Evolutionary conservation across 2,329 filamentous ascomycete genomes (phyloP), one percentile per base, ranked within the genome.

Genomic region (Pseudogymnoascus sp.): DNA sequence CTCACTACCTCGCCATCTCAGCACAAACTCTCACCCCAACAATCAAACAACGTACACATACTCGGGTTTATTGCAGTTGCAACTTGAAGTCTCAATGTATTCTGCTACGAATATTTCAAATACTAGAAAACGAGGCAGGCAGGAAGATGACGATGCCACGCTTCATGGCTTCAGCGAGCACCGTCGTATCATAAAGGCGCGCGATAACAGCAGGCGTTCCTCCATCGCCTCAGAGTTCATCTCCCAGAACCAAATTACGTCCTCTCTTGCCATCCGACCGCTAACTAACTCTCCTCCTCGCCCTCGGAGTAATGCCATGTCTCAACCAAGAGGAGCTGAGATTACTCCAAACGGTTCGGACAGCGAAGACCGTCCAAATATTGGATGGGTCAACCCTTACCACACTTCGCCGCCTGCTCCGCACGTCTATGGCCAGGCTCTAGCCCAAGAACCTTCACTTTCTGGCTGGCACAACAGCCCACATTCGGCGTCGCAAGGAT

Each of bases 281-380:
- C 33, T 60, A 60, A 59, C 61, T 24, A 41, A 60, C 26, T 59
- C 57, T 37, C 57, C 57, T 59, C 58, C 54, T 41, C 33, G 31
- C 15, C 54, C 31, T 47, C 37, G 29, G 15, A 37, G 13, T 26
- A 37, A 44, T 62, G 36, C 67, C 67, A 36, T 61, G 66, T 54
- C 47, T 6, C 47, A 54, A 59, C 69, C 69, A n/a, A 69, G 67
- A 5, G 17, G 33, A 13, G 50, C 60, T 36, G 60, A 61, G 31
- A 71, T 71, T 39, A 70, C 70, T 24, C 71, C 71, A 26, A 65
- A 64, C 21, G 68, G 69, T 59, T 72, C 69, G 2, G 68, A 72
- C 47, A 66, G 64, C 17, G 70, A 71, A 61, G 68, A 70, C 40
- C 39, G 35, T n/a, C 44, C 69, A 40, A 62, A 58, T 11, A 59